phyloP scores from a whole-genome alignment of 2,329 filamentous ascomycete species.

The Xylariaceae sp. region DNA sequence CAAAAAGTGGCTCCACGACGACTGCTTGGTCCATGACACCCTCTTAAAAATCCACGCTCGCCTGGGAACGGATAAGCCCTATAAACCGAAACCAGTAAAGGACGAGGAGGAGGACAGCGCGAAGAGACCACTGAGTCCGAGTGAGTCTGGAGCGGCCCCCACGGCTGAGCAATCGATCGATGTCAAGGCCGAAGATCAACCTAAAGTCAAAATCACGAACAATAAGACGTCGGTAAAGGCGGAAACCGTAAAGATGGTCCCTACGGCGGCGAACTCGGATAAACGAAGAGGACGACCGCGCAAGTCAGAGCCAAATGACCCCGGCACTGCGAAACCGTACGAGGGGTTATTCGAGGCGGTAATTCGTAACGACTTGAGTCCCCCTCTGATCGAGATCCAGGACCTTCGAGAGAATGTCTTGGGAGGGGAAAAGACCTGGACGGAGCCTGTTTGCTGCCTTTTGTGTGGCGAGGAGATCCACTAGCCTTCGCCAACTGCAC shows the following conservation, averaged over 20 bases:
- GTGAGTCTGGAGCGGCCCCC: slow-evolving; percentile 45
- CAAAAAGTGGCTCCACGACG: slow-evolving; percentile 59
- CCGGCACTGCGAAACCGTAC: slow-evolving; percentile 40
- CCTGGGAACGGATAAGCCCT: slow-evolving; percentile 47
- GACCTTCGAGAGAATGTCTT: slow-evolving; percentile 45
- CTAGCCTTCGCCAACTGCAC: too few species aligned
- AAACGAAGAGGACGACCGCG: slow-evolving; percentile 32
- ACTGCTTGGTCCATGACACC: slow-evolving; percentile 55
- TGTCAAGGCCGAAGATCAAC: slow-evolving; percentile 41
- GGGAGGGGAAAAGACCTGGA: slow-evolving; percentile 50
- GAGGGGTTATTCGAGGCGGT: slow-evolving; percentile 47
- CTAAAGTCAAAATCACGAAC: slow-evolving; percentile 28
- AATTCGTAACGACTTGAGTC: slow-evolving; percentile 42
- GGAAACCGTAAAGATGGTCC: slow-evolving; percentile 33
- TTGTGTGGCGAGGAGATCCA: slow-evolving; percentile 45
- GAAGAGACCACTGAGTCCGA: slow-evolving; percentile 47
- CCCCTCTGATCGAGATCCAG: slow-evolving; percentile 46
- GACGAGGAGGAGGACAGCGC: slow-evolving; percentile 34
- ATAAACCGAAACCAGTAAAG: slow-evolving; percentile 34
- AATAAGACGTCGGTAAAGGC: slow-evolving; percentile 19
- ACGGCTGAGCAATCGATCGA: slow-evolving; percentile 48
- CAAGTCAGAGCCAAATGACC: slow-evolving; percentile 33
- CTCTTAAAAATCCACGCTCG: slow-evolving; percentile 46
- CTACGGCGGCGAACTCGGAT: slow-evolving; percentile 22
- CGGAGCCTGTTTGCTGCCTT: slow-evolving; percentile 46